Conservation (phyloP, 78 protist species). For the Andalucia godoyi region DNA sequence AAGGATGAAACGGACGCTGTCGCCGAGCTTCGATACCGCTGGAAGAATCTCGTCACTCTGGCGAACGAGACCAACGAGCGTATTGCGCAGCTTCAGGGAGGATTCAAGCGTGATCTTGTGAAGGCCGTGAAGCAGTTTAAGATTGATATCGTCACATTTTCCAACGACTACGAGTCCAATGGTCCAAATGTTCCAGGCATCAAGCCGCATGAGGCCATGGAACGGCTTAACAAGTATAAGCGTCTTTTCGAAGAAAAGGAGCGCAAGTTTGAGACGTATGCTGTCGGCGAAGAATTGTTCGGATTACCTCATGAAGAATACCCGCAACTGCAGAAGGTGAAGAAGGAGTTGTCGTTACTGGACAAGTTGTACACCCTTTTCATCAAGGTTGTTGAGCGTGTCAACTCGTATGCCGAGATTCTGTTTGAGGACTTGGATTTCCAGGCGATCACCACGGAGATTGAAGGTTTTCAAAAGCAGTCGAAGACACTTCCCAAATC, state of each 20-base stretch:
- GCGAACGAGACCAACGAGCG: background rate
- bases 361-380: constrained; percentile 53
- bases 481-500: constrained; percentile 42
- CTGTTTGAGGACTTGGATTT: constrained; percentile 22
- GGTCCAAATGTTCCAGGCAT: constrained; percentile 67
- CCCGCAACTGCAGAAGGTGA: constrained; percentile 42
- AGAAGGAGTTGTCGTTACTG: constrained; percentile 54
- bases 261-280: constrained; percentile 40
- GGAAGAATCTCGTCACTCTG: constrained; percentile 24
- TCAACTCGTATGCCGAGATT: constrained; percentile 45
- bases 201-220: constrained; percentile 55
- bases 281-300: constrained; percentile 74
- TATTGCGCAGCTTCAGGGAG: constrained; percentile 13
- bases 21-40: constrained; percentile 28
- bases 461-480: constrained; percentile 27
- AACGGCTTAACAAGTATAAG: constrained; percentile 56
- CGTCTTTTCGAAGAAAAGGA: constrained; percentile 52
- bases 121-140: constrained; percentile 10
- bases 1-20: constrained; percentile 51
- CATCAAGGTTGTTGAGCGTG: constrained; percentile 26
- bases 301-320: constrained; percentile 59
- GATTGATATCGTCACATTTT: constrained; percentile 21
- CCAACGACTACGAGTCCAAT: constrained; percentile 29
- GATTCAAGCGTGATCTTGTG: constrained; percentile 23
- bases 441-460: constrained; percentile 19